phyloP scores from a whole-genome alignment of 2,329 filamentous ascomycete genomes.

The Didymella lethalis region DNA sequence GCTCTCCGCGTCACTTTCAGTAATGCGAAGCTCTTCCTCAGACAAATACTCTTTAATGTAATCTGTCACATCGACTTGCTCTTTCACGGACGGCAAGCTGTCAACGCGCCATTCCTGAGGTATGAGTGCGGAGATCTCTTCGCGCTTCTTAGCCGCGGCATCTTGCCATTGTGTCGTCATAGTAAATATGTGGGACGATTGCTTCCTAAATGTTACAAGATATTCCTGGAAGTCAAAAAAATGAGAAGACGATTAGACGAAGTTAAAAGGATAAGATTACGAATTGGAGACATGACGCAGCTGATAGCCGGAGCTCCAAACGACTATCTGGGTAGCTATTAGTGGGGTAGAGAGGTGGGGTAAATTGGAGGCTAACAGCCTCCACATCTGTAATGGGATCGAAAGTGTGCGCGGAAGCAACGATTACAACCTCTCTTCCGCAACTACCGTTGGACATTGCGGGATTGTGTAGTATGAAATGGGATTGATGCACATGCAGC shows the following conservation, averaged over 20 bases:
- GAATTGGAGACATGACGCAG: constrained; percentile 6
- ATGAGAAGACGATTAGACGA: not conserved
- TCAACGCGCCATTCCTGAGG: constrained; percentile 64
- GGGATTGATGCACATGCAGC: not conserved
- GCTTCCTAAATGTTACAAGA: not conserved
- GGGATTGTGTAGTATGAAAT: not conserved
- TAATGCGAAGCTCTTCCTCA: constrained; percentile 65
- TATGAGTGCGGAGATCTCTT: constrained; percentile 62
- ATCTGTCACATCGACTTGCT: constrained; percentile 58
- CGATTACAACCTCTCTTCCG: not conserved
- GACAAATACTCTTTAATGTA: constrained; percentile 66
- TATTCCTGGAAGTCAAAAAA: not conserved
- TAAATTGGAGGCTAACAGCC: constrained; percentile 18
- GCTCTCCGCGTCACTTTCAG: constrained; percentile 65
- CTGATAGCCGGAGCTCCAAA: not conserved
- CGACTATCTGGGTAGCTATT: constrained; percentile 1
- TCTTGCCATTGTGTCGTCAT: constrained; percentile 60
- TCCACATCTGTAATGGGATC: constrained; percentile 5
- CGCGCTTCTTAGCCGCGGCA: constrained; percentile 61
- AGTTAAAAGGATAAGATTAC: not conserved
- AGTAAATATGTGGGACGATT: not conserved
- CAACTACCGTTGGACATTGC: not conserved
- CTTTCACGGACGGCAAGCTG: constrained; percentile 56
- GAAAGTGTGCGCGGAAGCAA: not conserved
- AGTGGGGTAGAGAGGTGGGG: constrained; percentile 14